A percentile compares a stretch with the other conserved stretches of the same genome.
Conservation (phyloP, 192 early-diverging fungal species). For the Funneliformis geosporum region DNA sequence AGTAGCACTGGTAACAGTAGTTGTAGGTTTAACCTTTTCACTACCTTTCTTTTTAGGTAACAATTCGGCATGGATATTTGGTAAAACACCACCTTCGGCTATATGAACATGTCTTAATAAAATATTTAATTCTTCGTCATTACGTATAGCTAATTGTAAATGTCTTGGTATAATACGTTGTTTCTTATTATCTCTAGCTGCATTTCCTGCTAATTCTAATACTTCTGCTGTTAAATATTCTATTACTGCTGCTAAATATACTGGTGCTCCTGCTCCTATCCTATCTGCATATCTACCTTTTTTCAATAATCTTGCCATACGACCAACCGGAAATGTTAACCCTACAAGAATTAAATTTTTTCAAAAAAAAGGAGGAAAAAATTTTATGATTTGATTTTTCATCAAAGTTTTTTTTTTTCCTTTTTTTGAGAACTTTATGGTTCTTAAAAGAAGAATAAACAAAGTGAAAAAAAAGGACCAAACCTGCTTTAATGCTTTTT, state of each 20-base stretch:
- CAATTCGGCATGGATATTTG: constrained; percentile 42
- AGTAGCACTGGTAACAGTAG: background rate
- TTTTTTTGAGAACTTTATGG: no score
- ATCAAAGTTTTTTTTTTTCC: background rate
- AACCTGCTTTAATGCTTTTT: constrained; percentile 23
- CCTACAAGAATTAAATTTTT: constrained; percentile 15
- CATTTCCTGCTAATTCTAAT: constrained; percentile 41
- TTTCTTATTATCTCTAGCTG: constrained; percentile 43
- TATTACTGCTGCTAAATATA: constrained; percentile 40
- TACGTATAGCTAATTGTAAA: constrained; percentile 45
- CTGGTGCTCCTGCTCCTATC: constrained; percentile 41
- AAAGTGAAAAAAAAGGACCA: background rate
- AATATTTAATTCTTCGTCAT: constrained; percentile 46
- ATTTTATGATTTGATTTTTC: no score
- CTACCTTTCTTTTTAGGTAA: constrained; percentile 41
- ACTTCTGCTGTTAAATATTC: constrained; percentile 42
- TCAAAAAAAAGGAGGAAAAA: background rate
- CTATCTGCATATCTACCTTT: constrained; percentile 44
- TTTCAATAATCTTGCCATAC: constrained; percentile 40
- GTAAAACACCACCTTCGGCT: constrained; percentile 45
- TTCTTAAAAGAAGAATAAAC: background rate
- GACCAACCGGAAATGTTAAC: constrained; percentile 38
- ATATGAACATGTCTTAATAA: constrained; percentile 42
- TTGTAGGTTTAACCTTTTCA: background rate
- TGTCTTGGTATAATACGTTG: constrained; percentile 43